Evolutionary conservation across 208 protist species (phyloP).

Genomic region (Leishmania tarentolae): DNA sequence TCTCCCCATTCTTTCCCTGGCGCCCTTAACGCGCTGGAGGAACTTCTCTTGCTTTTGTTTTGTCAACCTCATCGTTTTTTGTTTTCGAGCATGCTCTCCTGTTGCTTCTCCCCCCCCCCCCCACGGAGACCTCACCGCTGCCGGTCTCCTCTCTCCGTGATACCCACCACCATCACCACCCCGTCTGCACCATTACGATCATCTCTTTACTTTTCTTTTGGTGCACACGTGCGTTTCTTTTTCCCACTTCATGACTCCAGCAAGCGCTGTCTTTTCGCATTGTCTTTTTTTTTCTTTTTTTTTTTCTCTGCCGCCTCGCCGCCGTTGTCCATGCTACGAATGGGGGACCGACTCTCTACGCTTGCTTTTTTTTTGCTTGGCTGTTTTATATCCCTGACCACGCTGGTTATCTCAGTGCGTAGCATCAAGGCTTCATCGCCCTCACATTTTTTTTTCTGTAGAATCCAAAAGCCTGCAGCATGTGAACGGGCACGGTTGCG

Average conservation of each 20-base stretch:
- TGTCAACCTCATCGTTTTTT: background rate
- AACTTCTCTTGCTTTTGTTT: background rate
- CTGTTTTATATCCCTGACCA: background rate
- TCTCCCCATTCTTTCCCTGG: background rate
- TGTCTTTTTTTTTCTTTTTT: background rate
- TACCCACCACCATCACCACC: no score
- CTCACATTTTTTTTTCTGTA: background rate
- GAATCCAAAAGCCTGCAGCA: background rate
- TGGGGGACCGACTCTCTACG: background rate
- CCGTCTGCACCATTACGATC: background rate
- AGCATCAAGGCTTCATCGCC: background rate
- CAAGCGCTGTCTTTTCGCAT: background rate
- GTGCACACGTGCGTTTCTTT: background rate
- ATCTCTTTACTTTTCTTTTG: background rate
- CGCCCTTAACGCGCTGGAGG: background rate
- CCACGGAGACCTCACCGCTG: no score
- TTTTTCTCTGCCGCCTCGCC: background rate
- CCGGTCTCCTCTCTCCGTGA: background rate
- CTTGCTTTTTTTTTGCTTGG: background rate
- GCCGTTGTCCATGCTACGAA: background rate
- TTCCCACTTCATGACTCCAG: background rate
- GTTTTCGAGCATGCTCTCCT: background rate
- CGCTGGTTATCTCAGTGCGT: background rate
- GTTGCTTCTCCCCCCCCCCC: no score
- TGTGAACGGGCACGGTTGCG: background rate